Base-by-base conservation (phyloP, 1,284 basidiomycete genomes). In the Pseudozyma sp. region DNA sequence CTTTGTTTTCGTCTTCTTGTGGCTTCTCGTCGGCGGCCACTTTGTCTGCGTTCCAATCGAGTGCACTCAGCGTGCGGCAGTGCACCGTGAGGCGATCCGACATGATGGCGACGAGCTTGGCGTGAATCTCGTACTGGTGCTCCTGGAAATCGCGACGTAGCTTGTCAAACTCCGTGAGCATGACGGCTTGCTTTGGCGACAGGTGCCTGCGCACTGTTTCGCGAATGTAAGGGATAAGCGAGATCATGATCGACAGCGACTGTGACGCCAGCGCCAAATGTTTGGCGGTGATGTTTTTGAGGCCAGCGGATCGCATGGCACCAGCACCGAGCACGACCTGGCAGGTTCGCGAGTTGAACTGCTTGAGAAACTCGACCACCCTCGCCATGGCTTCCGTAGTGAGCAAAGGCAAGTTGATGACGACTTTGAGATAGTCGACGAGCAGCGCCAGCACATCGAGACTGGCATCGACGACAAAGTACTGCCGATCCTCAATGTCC, bases 221-320 rank as follows among this genome's bases (percentile, higher is more conserved):
- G 39, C 96, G 91, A 46, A 99, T 90, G 84, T 98, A 97, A 0
- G 95, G 94, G 61, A 99, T 94, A 49, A 99, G 90, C n/a, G 92
- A 90, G 79, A 95, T 92, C 87, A 97, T 91, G 81, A 97, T 91
- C 30, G 94, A 96, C 35, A 99, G 87, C 11, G 93, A 94, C 85
- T 98, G 96, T 17, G 94, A 97, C 0, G 96, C 96, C 48, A 99
- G 89, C 35, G 96, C 94, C 45, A 79, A 88, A 87, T 99, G 96
- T 84, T 95, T 97, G 34, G 97, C 96, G 0, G 96, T 98, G 83
- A 99, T 99, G 85, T 98, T 97, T 85, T 94, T 98, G 76, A 99
- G 86, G 7, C 96, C 96, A 2, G 96, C 96, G 13, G 94, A 96
- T 43, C 95, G 89, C 94, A 99, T 97, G 9, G 97, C 96, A 7